Percentiles rank a stretch among this genome's conserved stretches.
Conservation (phyloP, 106 monocot genomes). For the Allium fistulosum region DNA sequence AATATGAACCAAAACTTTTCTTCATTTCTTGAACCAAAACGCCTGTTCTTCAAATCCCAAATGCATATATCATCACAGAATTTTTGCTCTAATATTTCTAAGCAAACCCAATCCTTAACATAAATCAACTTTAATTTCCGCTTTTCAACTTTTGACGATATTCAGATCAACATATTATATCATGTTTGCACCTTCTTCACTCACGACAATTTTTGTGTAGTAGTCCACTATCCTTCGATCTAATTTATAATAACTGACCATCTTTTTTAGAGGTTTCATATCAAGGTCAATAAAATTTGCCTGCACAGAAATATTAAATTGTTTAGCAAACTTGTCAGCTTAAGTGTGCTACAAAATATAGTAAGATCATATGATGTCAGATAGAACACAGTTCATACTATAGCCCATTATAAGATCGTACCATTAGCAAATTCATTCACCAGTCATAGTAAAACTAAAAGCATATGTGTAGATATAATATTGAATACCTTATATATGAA, state of each 20-base stretch:
- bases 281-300: constrained; percentile 75
- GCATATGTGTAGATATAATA: too few relatives aligned
- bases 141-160: too few relatives aligned
- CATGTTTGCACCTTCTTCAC: constrained; percentile 1
- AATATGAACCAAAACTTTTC: too few relatives aligned
- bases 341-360: not conserved
- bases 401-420: not conserved
- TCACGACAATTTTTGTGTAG: constrained; percentile 24
- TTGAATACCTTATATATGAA: constrained; percentile 85
- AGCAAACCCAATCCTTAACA: too few relatives aligned
- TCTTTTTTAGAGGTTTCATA: constrained; percentile 73
- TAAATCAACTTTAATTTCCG: too few relatives aligned
- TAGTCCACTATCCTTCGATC: constrained; percentile 71
- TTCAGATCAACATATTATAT: constrained; percentile 3
- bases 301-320: constrained; percentile 23
- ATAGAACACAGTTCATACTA: not conserved
- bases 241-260: constrained; percentile 71
- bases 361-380: not conserved
- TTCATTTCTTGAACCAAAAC: too few relatives aligned
- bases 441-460: too few relatives aligned
- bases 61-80: too few relatives aligned
- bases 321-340: not conserved
- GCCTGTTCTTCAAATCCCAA: too few relatives aligned
- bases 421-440: not conserved
- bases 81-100: too few relatives aligned